phyloP scores from a whole-genome alignment of 2,329 filamentous ascomycete species.

The Biscogniauxia marginata region DNA sequence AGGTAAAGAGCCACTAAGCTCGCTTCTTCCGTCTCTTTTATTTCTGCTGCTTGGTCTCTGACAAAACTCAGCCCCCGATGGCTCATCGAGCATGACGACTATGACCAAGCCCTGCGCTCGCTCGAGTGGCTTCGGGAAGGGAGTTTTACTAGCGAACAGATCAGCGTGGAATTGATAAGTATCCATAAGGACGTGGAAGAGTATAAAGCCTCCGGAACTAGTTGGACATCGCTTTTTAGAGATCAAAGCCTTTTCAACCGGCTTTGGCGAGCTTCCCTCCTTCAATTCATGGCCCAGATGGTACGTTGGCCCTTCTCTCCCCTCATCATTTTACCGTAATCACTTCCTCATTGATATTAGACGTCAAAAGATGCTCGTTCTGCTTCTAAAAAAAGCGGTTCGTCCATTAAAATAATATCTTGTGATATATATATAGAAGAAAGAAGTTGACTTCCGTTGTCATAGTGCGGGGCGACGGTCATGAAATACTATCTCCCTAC shows the following conservation, averaged over 20 bases:
- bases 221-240: constrained; percentile 48
- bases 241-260: constrained; percentile 48
- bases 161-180: constrained; percentile 43
- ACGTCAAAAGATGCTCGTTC: too few species aligned
- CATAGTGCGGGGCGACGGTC: constrained; percentile 52
- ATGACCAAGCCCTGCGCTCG: constrained; percentile 41
- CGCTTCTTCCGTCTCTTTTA: background rate
- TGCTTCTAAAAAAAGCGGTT: too few species aligned
- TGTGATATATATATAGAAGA: too few species aligned
- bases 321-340: too few species aligned
- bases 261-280: constrained; percentile 54
- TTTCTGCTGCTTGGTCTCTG: background rate
- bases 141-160: constrained; percentile 35
- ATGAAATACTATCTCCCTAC: constrained; percentile 61
- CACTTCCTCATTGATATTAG: too few species aligned
- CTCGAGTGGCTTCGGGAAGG: constrained; percentile 50
- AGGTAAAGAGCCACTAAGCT: constrained; percentile 40
- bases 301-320: background rate
- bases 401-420: background rate
- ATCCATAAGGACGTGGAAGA: constrained; percentile 45
- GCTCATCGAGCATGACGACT: constrained; percentile 51
- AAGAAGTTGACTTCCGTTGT: background rate
- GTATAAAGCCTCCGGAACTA: constrained; percentile 36
- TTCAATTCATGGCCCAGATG: constrained; percentile 61
- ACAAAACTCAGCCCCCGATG: constrained; percentile 47